phyloP scores from a whole-genome alignment of 768 basidiomycete species.

The Artomyces pyxidatus region DNA sequence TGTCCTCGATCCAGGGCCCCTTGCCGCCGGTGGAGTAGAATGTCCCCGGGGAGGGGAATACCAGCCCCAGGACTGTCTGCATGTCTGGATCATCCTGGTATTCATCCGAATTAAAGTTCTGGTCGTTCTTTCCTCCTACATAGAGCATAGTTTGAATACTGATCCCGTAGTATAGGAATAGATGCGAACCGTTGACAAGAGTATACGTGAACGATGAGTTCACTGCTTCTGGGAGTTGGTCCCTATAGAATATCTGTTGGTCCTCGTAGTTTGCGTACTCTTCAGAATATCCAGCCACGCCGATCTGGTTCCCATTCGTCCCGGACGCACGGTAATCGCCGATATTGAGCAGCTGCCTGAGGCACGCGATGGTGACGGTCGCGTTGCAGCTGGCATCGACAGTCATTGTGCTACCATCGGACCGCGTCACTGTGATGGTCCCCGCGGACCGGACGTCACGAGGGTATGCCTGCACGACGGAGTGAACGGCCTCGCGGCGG shows the following conservation, averaged over 20 bases:
- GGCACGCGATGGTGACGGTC: constrained; percentile 26
- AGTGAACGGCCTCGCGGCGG: constrained; percentile 34
- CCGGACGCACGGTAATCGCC: constrained; percentile 20
- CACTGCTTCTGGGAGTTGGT: constrained; percentile 22
- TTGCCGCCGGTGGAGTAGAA: constrained; percentile 57
- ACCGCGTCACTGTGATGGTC: background rate
- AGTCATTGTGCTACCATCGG: constrained; percentile 21
- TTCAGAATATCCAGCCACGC: constrained; percentile 26
- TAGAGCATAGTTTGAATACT: background rate
- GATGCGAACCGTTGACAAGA: constrained; percentile 41
- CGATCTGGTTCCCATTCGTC: constrained; percentile 22
- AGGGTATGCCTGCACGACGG: background rate
- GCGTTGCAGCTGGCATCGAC: constrained; percentile 25
- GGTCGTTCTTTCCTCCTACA: constrained; percentile 49
- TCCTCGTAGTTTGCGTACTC: constrained; percentile 28
- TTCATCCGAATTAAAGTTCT: constrained; percentile 45
- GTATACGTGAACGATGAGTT: constrained; percentile 41
- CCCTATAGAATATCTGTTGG: constrained; percentile 23
- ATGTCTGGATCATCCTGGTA: constrained; percentile 60
- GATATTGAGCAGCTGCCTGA: constrained; percentile 26
- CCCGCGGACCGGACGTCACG: background rate
- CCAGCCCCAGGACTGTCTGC: constrained; percentile 61
- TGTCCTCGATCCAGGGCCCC: constrained; percentile 50
- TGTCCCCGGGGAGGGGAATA: constrained; percentile 49
- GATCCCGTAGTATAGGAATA: background rate